A percentile compares a stretch with the other conserved stretches of the same genome.
Evolutionary conservation across 1,284 basidiomycete species (phyloP).

Genomic region (Trametes polyzona): DNA sequence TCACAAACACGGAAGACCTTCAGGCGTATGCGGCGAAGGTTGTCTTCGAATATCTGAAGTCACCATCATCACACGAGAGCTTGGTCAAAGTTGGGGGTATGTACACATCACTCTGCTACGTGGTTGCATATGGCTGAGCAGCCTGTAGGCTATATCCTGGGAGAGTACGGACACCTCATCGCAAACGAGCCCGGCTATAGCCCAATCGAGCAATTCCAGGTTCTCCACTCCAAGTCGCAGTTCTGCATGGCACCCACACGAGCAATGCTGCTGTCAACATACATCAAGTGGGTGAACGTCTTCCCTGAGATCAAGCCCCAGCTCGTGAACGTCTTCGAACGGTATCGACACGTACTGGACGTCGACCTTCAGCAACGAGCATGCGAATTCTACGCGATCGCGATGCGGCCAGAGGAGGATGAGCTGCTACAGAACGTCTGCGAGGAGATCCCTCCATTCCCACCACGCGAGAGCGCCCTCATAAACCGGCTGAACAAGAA

Average conservation of each 20-base stretch:
- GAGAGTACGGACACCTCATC: slow-evolving; percentile 96
- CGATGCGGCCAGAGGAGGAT: slow-evolving; percentile 83
- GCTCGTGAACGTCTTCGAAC: slow-evolving; percentile 93
- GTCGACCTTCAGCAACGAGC: slow-evolving; percentile 98
- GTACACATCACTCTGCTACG: slow-evolving; percentile 22
- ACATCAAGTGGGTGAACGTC: slow-evolving; percentile 99
- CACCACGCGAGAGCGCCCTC: slow-evolving; percentile 90
- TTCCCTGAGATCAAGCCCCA: slow-evolving; percentile 98
- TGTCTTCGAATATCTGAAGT: slow-evolving; percentile 90
- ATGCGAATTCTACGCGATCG: slow-evolving; percentile 93
- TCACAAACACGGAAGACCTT: slow-evolving; percentile 97
- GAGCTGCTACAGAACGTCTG: slow-evolving; percentile 93
- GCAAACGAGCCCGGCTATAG: slow-evolving; percentile 94
- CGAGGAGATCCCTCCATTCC: slow-evolving; percentile 99
- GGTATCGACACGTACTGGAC: slow-evolving; percentile 98
- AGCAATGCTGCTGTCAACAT: slow-evolving; percentile 92
- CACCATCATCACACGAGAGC: slow-evolving; percentile 93
- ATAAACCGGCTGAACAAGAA: slow-evolving; percentile 87
- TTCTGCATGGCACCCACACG: slow-evolving; percentile 93
- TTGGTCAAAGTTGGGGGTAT: slow-evolving; percentile 94
- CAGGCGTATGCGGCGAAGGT: slow-evolving; percentile 94
- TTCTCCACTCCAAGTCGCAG: slow-evolving; percentile 94
- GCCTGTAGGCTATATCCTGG: slow-evolving; percentile 85
- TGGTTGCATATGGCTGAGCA: slow-evolving; percentile 7
- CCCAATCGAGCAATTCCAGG: slow-evolving; percentile 94